phyloP scores from a whole-genome alignment of 768 basidiomycete species.

The Chalciporus chontae region DNA sequence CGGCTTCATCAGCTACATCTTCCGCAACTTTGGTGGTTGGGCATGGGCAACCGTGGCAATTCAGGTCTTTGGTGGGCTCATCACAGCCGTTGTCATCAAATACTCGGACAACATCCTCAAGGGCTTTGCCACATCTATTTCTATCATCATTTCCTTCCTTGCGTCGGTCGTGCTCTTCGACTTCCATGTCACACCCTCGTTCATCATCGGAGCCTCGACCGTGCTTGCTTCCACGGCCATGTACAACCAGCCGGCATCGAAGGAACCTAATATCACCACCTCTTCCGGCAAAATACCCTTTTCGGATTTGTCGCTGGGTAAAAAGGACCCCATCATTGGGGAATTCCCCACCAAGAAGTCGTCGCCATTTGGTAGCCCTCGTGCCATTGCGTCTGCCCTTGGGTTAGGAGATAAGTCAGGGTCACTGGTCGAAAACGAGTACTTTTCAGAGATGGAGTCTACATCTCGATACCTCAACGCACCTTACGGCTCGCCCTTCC shows the following conservation, averaged over 20 bases:
- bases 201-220: constrained; percentile 80
- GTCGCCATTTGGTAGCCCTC: constrained; percentile 49
- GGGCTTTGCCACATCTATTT: constrained; percentile 95
- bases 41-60: constrained; percentile 90
- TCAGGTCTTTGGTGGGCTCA: constrained; percentile 89
- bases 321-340: constrained; percentile 57
- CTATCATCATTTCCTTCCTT: constrained; percentile 93
- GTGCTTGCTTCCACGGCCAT: constrained; percentile 90
- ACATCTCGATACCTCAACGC: constrained; percentile 47
- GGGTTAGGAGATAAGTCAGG: constrained; percentile 34
- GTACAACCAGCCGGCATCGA: constrained; percentile 75
- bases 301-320: constrained; percentile 43
- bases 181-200: constrained; percentile 82
- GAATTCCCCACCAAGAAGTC: constrained; percentile 48
- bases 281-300: constrained; percentile 37
- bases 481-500: constrained; percentile 48
- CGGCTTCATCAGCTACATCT: constrained; percentile 55
- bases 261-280: constrained; percentile 33
- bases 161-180: constrained; percentile 90
- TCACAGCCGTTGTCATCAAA: constrained; percentile 96
- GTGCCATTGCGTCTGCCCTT: constrained; percentile 48
- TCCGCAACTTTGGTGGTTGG: constrained; percentile 89
- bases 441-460: constrained; percentile 39
- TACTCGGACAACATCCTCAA: constrained; percentile 95
- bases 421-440: constrained; percentile 25